Base-by-base conservation (phyloP, 139 green algal genomes). In the Chlamydomonas schloesseri region DNA sequence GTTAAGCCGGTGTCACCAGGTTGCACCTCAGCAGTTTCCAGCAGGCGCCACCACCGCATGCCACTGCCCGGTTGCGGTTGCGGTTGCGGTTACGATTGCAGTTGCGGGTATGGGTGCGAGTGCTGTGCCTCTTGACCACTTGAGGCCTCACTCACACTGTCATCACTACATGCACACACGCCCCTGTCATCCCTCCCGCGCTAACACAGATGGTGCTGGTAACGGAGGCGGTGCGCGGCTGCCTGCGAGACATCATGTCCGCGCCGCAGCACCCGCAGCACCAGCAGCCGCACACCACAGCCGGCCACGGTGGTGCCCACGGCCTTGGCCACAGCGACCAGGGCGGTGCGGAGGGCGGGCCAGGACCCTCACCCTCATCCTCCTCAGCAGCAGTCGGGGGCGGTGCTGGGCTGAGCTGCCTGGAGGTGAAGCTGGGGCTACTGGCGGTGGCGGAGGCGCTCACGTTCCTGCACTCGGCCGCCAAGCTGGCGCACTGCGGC, bases 351-450 rank as follows among this genome's bases (percentile, higher is more conserved):
- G 42, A 5, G 6, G 42, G 42, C 6, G 42, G 42, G 42, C 42
- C 42, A 50, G 42, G 42, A n/a, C n/a, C n/a, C n/a, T n/a, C n/a
- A n/a, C n/a, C 31, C 11, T 4, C 67, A 47, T 29, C n/a, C 67
- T 11, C 31, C 67, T 23, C 67, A 47, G 67, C 14, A 23, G 10
- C 67, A 50, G 42, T 5, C 8, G 42, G 42, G 6, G 42, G 42
- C 42, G 42, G 42, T 8, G 42, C 6, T 8, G 42, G 6, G 6
- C 42, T 50, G 42, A 94, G 87, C 36, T 75, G 90, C 31, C 89
- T 98, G 82, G 96, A 99, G 88, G 82, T 94, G 60, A 98, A 98
- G 88, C 88, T 95, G 71, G 96, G 96, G 28, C 81, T 98, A 71
- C 81, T 96, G 67, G 81, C 93, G 73, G 37, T 97, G 46, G 82